Percentiles rank a stretch among this genome's conserved stretches.
Evolutionary conservation across 495 filamentous ascomycete species (phyloP).

Genomic region (Friedmanniomyces endolithicus): DNA sequence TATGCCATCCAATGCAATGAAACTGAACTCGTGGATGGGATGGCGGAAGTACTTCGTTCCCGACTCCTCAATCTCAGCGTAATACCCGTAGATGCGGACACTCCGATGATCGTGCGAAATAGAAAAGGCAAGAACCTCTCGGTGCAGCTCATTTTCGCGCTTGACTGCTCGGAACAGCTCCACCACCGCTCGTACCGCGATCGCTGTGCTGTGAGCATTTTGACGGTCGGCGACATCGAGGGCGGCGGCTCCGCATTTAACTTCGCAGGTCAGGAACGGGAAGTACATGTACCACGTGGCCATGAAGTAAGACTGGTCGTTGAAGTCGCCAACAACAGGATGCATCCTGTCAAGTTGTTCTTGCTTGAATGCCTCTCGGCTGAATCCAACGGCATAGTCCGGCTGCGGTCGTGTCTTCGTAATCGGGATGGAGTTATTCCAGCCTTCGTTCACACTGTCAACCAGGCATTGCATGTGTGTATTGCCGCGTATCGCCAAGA

Average conservation of each 20-base stretch:
- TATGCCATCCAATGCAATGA: slow-evolving; percentile 25
- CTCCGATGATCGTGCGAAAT: neutral
- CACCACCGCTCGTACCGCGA: slow-evolving; percentile 26
- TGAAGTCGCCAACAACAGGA: slow-evolving; percentile 28
- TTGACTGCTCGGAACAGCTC: slow-evolving; percentile 19
- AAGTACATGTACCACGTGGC: neutral
- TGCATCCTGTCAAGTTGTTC: slow-evolving; percentile 25
- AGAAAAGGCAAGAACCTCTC: neutral
- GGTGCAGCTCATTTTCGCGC: slow-evolving; percentile 3
- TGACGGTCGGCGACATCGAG: slow-evolving; percentile 32
- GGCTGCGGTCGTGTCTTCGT: slow-evolving; percentile 21
- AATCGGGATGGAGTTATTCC: slow-evolving; percentile 16
- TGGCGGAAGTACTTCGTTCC: slow-evolving; percentile 26
- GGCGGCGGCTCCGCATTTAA: slow-evolving; percentile 29
- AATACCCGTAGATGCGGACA: slow-evolving; percentile 24
- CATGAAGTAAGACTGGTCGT: slow-evolving; percentile 18
- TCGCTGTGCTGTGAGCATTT: slow-evolving; percentile 32
- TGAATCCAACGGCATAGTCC: slow-evolving; percentile 27
- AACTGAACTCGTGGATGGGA: slow-evolving; percentile 23
- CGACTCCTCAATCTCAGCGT: slow-evolving; percentile 17
- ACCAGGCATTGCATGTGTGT: neutral
- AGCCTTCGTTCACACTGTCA: slow-evolving; percentile 21
- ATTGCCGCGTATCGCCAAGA: slow-evolving; percentile 8
- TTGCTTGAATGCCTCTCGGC: slow-evolving; percentile 31
- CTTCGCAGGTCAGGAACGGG: slow-evolving; percentile 32